Evolutionary conservation across 495 filamentous ascomycete species (phyloP).

Genomic region (Cercophora samala): DNA sequence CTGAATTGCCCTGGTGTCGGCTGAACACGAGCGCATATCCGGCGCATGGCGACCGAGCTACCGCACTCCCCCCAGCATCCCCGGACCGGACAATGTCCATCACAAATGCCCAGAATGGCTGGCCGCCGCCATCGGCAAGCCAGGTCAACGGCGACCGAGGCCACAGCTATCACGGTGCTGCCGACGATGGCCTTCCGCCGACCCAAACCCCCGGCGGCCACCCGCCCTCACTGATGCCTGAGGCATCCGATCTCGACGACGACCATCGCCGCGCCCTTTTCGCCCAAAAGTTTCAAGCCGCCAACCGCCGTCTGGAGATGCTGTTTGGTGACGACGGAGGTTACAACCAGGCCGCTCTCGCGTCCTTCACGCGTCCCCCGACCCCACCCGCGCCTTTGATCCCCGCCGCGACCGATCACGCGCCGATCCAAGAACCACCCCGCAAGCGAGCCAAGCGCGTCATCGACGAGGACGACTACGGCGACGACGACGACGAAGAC

Average conservation of each 20-base stretch:
- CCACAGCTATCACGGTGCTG: conserved; percentile 22
- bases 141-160: conserved; percentile 37
- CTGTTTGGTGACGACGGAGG: conserved; percentile 79
- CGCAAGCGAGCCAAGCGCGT: conserved; percentile 50
- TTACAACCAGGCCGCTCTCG: conserved; percentile 41
- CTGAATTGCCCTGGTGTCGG: conserved; percentile 38
- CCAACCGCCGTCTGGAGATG: conserved; percentile 50
- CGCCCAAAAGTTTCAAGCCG: conserved; percentile 41
- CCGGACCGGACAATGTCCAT: conserved; percentile 46
- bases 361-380: conserved; percentile 37
- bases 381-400: conserved; percentile 31
- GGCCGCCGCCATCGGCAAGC: conserved; percentile 40
- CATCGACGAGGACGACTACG: conserved; percentile 74
- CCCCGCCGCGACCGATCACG: conserved; percentile 48
- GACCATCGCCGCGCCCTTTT: conserved; percentile 45
- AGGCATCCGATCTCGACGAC: conserved; percentile 50
- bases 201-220: conserved; percentile 40
- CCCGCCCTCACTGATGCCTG: conserved; percentile 44
- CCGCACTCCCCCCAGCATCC: conserved; percentile 34
- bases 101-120: conserved; percentile 48
- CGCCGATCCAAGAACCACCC: conserved; percentile 46
- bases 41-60: conserved; percentile 49
- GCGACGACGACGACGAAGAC: conserved; percentile 80
- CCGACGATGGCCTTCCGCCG: conserved; percentile 38
- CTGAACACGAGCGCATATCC: conserved; percentile 44